Percentiles rank a stretch among this genome's conserved stretches.
Conservation (phyloP, 805 yeast species). For the Ogataea degrootiae region DNA sequence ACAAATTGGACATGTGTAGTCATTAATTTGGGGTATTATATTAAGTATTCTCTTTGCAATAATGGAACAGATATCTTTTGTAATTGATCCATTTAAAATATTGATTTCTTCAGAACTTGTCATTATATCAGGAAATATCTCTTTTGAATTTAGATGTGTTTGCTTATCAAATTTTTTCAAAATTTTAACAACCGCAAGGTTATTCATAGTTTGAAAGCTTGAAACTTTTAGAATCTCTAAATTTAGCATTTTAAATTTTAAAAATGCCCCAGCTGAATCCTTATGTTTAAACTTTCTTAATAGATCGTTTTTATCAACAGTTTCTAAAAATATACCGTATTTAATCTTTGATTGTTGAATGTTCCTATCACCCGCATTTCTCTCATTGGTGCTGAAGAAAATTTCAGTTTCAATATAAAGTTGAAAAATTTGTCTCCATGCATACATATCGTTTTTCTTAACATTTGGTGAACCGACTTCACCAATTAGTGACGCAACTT, state of each 20-base stretch:
- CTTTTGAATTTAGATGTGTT: conserved; percentile 48
- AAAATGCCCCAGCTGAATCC: conserved; percentile 40
- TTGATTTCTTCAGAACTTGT: conserved; percentile 15
- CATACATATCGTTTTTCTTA: conserved; percentile 51
- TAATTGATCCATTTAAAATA: conserved; percentile 35
- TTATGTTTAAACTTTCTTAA: conserved; percentile 41
- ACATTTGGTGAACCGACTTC: conserved; percentile 36
- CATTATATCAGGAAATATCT: conserved; percentile 37
- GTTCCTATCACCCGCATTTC: conserved; percentile 40
- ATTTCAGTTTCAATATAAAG: conserved; percentile 63
- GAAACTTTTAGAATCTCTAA: conserved; percentile 49
- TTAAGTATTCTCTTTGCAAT: conserved; percentile 51
- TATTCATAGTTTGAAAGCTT: conserved; percentile 58
- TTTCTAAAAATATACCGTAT: conserved; percentile 36
- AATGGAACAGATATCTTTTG: conserved; percentile 49
- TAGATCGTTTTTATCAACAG: conserved; percentile 34
- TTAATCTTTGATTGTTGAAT: conserved; percentile 42
- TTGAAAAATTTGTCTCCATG: conserved; percentile 67
- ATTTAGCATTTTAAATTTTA: conserved; percentile 49
- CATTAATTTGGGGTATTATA: conserved; percentile 69
- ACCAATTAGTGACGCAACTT: conserved; percentile 36
- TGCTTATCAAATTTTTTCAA: conserved; percentile 74
- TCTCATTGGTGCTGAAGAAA: conserved; percentile 43
- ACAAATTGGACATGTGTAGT: conserved; percentile 72
- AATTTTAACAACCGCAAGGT: conserved; percentile 61